A percentile compares a stretch with the other conserved stretches of the same genome.
phyloP scores from a whole-genome alignment of 2,329 filamentous ascomycete genomes.

The Phoma sp. region DNA sequence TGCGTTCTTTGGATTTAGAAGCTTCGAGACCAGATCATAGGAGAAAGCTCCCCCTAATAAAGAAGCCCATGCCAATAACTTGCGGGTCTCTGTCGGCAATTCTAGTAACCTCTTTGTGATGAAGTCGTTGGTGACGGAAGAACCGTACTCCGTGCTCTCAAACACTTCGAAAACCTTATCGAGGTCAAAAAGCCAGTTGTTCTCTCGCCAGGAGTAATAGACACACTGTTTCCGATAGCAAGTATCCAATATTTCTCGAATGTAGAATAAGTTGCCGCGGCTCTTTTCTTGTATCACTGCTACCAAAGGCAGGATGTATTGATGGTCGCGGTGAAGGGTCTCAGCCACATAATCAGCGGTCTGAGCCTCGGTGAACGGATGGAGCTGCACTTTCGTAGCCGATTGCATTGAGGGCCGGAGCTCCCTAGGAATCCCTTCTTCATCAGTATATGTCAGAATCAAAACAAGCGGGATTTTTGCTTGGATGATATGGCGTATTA shows the following conservation, averaged over 20 bases:
- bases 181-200: conserved; percentile 79
- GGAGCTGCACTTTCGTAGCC: conserved; percentile 71
- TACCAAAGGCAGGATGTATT: conserved; percentile 77
- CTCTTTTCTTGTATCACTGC: conserved; percentile 89
- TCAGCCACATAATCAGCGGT: conserved; percentile 81
- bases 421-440: conserved; percentile 47
- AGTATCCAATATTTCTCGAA: conserved; percentile 86
- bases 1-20: conserved; percentile 73
- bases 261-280: conserved; percentile 86
- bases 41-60: conserved; percentile 83
- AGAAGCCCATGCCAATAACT: conserved; percentile 85
- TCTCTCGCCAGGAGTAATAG: conserved; percentile 86
- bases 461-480: conserved; percentile 77
- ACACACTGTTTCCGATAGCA: conserved; percentile 87
- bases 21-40: conserved; percentile 76
- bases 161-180: conserved; percentile 88
- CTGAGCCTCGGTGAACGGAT: conserved; percentile 77
- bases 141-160: conserved; percentile 75
- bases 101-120: conserved; percentile 79
- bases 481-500: conserved; percentile 80
- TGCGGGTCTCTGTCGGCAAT: conserved; percentile 73
- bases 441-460: conserved; percentile 63
- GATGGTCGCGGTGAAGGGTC: conserved; percentile 74
- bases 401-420: conserved; percentile 45
- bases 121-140: conserved; percentile 82